Evolutionary conservation across 2,329 filamentous ascomycete species (phyloP), one percentile per base, ranked within the genome.

Genomic region (Talaromyces sp.): DNA sequence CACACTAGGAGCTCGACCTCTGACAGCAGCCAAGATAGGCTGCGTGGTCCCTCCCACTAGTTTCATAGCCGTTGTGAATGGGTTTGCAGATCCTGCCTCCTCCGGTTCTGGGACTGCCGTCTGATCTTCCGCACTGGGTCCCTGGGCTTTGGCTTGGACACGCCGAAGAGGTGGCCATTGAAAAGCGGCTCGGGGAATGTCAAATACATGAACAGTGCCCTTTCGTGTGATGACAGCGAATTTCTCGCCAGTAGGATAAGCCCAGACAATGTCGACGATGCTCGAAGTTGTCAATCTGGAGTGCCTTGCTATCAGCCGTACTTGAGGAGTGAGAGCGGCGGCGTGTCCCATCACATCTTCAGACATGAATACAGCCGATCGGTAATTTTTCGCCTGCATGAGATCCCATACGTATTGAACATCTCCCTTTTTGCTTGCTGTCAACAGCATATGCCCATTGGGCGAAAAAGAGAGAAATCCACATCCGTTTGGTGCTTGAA

Each of bases 181-280:
- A 68, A 93, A 93, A 4, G 91, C 91, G 65, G 86, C 90, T 53
- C 86, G 82, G 9, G 92, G 92, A 75, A 98, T 85, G 66, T 96
- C 91, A 65, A 96, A 88, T 51, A 98, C 85, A 76, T 99, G 95
- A 11, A 97, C 88, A 9, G 95, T 99, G n/a, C 93, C 92, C 67
- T 93, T 90, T 70, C 96, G 92, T 0, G 95, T 98, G 28, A 97
- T 87, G 77, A 99, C 88, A 1, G 93, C 93, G 44, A 96, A 79
- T 62, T 90, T 88, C 71, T 96, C 91, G 25, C 91, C 91, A 60
- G 88, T 88, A 3, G 91, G 91, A 59, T 85, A 84, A 1, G 89
- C 89, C 95, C 95, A 99, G 3, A 88, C 86, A 49, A 96, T 90
- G 70, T 97, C 93, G 25, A 97, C 85, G 60, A 98, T 91, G 59